Percentiles rank a stretch among this genome's conserved stretches.
phyloP scores from a whole-genome alignment of 192 early-diverging fungal species.

The Umbelopsis sp. region DNA sequence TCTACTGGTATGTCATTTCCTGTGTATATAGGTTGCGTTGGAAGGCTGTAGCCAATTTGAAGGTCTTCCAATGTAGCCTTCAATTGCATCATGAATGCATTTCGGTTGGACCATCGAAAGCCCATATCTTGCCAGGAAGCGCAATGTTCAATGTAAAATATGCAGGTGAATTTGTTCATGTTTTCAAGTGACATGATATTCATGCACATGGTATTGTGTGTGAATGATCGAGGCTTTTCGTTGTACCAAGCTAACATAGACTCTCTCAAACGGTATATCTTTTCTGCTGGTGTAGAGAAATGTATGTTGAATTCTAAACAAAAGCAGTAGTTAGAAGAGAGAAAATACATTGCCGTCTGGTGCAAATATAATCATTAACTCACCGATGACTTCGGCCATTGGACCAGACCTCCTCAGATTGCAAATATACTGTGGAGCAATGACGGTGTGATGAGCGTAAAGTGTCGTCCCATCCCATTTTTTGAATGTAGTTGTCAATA shows the following conservation, averaged over 20 bases:
- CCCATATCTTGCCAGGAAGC: constrained; percentile 83
- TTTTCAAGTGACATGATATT: constrained; percentile 63
- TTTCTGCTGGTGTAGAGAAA: constrained; percentile 70
- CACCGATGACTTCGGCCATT: constrained; percentile 54
- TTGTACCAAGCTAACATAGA: constrained; percentile 64
- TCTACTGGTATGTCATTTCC: neutral
- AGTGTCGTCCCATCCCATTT: constrained; percentile 80
- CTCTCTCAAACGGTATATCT: constrained; percentile 63
- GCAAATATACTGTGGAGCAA: constrained; percentile 65
- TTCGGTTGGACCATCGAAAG: constrained; percentile 62
- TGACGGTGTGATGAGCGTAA: constrained; percentile 70
- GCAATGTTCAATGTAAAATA: constrained; percentile 73
- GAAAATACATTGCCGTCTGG: too few relatives aligned
- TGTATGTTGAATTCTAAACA: constrained; percentile 56
- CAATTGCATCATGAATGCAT: constrained; percentile 66
- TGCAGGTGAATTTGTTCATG: constrained; percentile 62
- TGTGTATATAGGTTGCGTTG: neutral
- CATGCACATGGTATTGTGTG: constrained; percentile 45
- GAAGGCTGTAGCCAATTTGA: constrained; percentile 54
- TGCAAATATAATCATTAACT: constrained; percentile 24
- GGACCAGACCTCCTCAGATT: constrained; percentile 71
- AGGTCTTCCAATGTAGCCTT: constrained; percentile 63
- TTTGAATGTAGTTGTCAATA: constrained; percentile 82
- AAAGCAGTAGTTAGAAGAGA: constrained; percentile 1
- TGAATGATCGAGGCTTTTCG: constrained; percentile 51